These are phyloP conservation scores for Penicillium sp. DNA, from an alignment of 2,329 filamentous ascomycete species.

Conservation along the genomic window DNA sequence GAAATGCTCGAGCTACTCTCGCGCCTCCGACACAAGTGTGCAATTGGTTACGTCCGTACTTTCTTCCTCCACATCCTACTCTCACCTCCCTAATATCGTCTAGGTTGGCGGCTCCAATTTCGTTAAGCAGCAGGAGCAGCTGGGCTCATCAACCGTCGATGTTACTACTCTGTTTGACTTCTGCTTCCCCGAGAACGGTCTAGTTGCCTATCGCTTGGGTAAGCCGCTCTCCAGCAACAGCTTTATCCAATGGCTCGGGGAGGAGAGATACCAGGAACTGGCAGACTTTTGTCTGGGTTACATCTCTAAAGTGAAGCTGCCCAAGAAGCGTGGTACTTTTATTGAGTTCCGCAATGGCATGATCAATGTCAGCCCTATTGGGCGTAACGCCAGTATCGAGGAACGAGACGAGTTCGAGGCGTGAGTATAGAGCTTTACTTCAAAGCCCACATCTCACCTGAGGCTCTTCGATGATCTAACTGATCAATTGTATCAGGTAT, in stretches of 20 bases:
- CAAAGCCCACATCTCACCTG: background rate
- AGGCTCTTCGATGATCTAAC: background rate
- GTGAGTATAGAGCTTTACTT: slow-evolving; percentile 29
- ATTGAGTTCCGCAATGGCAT: slow-evolving; percentile 67
- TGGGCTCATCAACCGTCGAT: slow-evolving; percentile 66
- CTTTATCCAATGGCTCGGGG: slow-evolving; percentile 91
- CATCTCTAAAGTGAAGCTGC: slow-evolving; percentile 62
- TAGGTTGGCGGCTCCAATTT: slow-evolving; percentile 85
- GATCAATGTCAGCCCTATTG: slow-evolving; percentile 63
- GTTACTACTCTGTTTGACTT: slow-evolving; percentile 93
- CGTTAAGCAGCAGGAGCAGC: slow-evolving; percentile 92
- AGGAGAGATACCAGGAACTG: slow-evolving; percentile 68
- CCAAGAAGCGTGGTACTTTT: slow-evolving; percentile 67
- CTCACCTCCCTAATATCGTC: slow-evolving; percentile 16
- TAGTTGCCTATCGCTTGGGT: slow-evolving; percentile 86
- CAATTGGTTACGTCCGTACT: slow-evolving; percentile 34
- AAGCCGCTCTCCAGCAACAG: slow-evolving; percentile 71
- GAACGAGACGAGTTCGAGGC: slow-evolving; percentile 82
- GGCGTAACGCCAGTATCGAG: slow-evolving; percentile 77
- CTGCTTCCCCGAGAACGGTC: slow-evolving; percentile 95
- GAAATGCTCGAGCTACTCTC: slow-evolving; percentile 83
- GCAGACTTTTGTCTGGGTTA: slow-evolving; percentile 62
- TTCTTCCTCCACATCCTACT: background rate
- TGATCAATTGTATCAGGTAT: slow-evolving; percentile 49
- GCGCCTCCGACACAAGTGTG: slow-evolving; percentile 65